Evolutionary conservation across 352 stramenopile species (phyloP), one percentile per base, ranked within the genome.

Genomic region (Aphanomyces astaci): DNA sequence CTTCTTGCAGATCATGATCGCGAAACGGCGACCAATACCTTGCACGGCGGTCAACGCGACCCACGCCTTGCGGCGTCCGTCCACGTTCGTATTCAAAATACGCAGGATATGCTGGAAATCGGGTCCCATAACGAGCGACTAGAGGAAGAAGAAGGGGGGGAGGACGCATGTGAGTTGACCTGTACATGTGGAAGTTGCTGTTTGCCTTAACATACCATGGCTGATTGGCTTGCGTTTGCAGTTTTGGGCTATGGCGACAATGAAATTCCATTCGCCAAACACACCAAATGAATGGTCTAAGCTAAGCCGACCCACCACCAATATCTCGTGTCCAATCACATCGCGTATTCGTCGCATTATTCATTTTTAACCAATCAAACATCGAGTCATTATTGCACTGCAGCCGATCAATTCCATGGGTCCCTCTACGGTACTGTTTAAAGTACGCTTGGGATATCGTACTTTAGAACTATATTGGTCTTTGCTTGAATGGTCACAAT

Each of bases 51-150:
- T 94, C 75, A 94, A 71, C 55, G 85, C 85, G 73, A 92, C 76
- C 85, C 83, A 92, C 62, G 86, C 80, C 81, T 94, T 99, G 75
- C 96, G 89, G 83, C 97, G 96, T 88, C 97, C 97, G 87, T 99
- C 96, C 81, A 99, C 96, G 90, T 99, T 99, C 73, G 97, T 99
- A 88, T 99, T 99, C 75, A 99, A 96, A 84, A 99, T 98, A 99
- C 97, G 97, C 76, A 99, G 92, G 89, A 99, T 99, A 91, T 99
- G 96, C 84, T 99, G 96, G 86, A 99, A 99, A 81, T 99, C 97
- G 77, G 86, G 90, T 76, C 90, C 89, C 78, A 94, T 92, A 75
- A 94, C 85, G 83, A 94, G 85, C 80, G 85, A 94, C 85, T 94
- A 70, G 39, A 67, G 22, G 27, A 52, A 19, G 46, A 54, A 54